phyloP scores from a whole-genome alignment of 1,139 yeast species.

The Saccharomyces hybrid region DNA sequence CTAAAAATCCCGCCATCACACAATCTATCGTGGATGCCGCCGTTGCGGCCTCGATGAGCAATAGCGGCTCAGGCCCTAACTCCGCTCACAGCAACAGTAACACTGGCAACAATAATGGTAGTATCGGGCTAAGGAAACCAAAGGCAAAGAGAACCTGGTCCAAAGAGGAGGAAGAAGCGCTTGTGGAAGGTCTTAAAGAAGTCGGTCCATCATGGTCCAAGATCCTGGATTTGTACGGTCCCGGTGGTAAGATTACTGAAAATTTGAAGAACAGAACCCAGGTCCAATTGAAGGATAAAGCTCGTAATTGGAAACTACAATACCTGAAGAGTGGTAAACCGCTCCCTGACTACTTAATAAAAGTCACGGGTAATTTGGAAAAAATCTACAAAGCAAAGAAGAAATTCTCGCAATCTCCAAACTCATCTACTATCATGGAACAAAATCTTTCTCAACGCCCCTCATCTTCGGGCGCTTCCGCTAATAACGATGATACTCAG shows the following conservation, averaged over 20 bases:
- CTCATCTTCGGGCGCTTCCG: not conserved
- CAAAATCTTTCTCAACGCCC: not conserved
- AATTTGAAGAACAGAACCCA: constrained; percentile 79
- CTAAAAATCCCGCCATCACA: not conserved
- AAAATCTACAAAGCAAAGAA: constrained; percentile 39
- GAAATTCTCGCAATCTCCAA: constrained; percentile 12
- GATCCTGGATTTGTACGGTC: constrained; percentile 79
- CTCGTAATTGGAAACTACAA: constrained; percentile 87
- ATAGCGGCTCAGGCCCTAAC: constrained; percentile 1
- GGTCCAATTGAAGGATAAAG: constrained; percentile 90
- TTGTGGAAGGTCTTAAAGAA: constrained; percentile 66
- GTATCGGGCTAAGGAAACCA: constrained; percentile 13
- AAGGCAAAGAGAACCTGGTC: constrained; percentile 61
- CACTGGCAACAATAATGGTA: constrained; percentile 1
- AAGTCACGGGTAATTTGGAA: constrained; percentile 83
- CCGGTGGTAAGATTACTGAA: constrained; percentile 84
- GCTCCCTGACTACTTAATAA: constrained; percentile 68
- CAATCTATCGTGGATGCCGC: constrained; percentile 20
- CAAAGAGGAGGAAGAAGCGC: constrained; percentile 77
- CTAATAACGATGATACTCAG: not conserved
- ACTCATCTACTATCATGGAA: not conserved
- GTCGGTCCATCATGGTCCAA: constrained; percentile 94
- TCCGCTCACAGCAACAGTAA: not conserved
- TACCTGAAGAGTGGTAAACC: constrained; percentile 64
- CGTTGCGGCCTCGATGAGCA: constrained; percentile 13